Conservation (phyloP, 768 basidiomycete genomes). For the Trametes meyenii region DNA sequence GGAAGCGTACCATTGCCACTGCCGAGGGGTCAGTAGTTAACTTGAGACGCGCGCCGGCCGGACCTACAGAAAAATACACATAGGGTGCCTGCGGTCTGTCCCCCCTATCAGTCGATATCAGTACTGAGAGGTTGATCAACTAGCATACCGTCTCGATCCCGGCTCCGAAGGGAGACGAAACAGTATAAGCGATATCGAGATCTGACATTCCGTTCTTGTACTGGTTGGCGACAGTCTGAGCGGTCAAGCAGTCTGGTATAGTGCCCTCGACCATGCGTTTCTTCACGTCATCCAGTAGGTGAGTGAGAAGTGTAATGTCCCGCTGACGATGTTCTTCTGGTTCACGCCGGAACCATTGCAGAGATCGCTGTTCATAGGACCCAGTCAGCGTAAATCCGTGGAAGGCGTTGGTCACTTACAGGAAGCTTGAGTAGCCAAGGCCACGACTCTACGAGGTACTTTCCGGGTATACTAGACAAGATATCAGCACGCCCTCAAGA, state of each 20-base stretch:
- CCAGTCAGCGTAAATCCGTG: background rate
- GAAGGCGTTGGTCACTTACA: constrained; percentile 26
- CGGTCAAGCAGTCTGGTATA: constrained; percentile 43
- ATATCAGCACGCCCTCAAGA: background rate
- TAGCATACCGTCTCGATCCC: constrained; percentile 46
- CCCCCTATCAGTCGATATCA: background rate
- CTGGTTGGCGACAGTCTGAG: constrained; percentile 40
- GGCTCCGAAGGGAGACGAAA: constrained; percentile 49
- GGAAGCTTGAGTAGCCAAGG: constrained; percentile 51
- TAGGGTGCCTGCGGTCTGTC: constrained; percentile 20
- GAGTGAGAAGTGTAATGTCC: constrained; percentile 44
- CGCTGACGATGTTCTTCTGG: constrained; percentile 41
- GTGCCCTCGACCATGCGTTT: constrained; percentile 43
- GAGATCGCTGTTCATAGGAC: constrained; percentile 31
- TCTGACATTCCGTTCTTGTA: constrained; percentile 44
- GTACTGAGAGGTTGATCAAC: too few relatives aligned
- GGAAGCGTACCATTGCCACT: constrained; percentile 32
- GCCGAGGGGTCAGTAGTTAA: constrained; percentile 4
- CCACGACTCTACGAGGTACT: constrained; percentile 51
- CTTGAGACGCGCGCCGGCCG: too few relatives aligned
- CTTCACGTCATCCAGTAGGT: constrained; percentile 47
- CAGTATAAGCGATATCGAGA: constrained; percentile 47
- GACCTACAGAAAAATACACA: constrained; percentile 19
- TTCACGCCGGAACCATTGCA: constrained; percentile 49
- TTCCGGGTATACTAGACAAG: constrained; percentile 45